Percentiles rank a stretch among this genome's conserved stretches.
These are phyloP conservation scores for Scopulariopsis brevicaulis DNA, from an alignment of 2,329 filamentous ascomycete genomes.

Conservation along the genomic window DNA sequence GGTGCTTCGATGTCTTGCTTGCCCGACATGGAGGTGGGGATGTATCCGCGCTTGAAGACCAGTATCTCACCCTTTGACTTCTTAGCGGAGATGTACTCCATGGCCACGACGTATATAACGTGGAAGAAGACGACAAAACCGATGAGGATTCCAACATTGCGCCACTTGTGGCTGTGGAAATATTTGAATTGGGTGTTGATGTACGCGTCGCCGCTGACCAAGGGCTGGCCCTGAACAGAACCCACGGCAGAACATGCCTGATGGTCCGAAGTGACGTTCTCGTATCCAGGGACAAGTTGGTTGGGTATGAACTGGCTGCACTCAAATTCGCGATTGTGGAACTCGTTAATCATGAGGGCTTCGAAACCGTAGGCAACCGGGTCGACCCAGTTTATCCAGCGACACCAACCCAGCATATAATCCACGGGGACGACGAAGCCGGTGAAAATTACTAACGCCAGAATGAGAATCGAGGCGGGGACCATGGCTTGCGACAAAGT, in stretches of 20 bases:
- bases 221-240: conserved; percentile 36
- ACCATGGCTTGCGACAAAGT: conserved; percentile 56
- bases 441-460: conserved; percentile 58
- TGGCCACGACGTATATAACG: conserved; percentile 46
- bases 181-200: conserved; percentile 45
- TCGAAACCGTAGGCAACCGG: conserved; percentile 76
- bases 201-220: conserved; percentile 48
- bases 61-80: conserved; percentile 70
- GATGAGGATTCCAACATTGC: conserved; percentile 59
- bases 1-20: conserved; percentile 49
- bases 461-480: conserved; percentile 47
- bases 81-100: conserved; percentile 54
- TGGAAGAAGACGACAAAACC: conserved; percentile 54
- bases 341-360: conserved; percentile 74
- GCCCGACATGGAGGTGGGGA: conserved; percentile 44
- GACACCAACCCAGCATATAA: conserved; percentile 71
- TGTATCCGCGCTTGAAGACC: conserved; percentile 61
- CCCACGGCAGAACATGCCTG: conserved; percentile 49
- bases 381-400: conserved; percentile 75
- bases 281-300: conserved; percentile 22
- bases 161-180: conserved; percentile 48
- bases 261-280: conserved; percentile 20
- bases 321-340: conserved; percentile 49
- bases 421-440: conserved; percentile 54
- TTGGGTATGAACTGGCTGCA: conserved; percentile 35